Evolutionary conservation across 164 flowering plant species (phyloP).

Genomic region (Saururus chinensis): DNA sequence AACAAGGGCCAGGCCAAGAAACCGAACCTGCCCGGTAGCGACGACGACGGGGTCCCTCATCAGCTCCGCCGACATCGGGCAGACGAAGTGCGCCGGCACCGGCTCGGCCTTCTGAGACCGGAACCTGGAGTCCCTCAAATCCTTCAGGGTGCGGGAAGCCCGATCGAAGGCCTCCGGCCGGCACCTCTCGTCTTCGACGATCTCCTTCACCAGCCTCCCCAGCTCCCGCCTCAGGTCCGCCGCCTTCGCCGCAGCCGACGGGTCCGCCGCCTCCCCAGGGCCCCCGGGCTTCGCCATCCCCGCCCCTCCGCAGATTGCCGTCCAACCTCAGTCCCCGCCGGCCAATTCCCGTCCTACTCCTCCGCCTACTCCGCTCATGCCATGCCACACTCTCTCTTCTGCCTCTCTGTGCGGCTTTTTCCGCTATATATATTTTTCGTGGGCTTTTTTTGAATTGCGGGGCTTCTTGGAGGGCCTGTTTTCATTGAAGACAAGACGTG

Average conservation of each 20-base stretch:
- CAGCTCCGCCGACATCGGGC: slow-evolving; percentile 56
- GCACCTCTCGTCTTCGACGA: slow-evolving; percentile 30
- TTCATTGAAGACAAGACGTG: no score
- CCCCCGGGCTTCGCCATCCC: slow-evolving; percentile 45
- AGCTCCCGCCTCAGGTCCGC: slow-evolving; percentile 42
- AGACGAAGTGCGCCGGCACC: slow-evolving; percentile 40
- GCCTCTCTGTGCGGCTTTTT: no score
- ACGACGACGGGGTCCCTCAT: slow-evolving; percentile 70
- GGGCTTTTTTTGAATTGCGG: no score
- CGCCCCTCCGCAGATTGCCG: not conserved
- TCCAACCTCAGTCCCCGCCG: not conserved
- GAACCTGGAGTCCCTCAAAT: slow-evolving; percentile 36
- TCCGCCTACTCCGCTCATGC: not conserved
- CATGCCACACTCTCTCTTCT: no score
- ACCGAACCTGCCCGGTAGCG: slow-evolving; percentile 64
- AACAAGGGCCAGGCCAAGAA: not conserved
- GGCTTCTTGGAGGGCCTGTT: no score
- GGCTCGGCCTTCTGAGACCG: slow-evolving; percentile 18
- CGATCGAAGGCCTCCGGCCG: slow-evolving; percentile 26
- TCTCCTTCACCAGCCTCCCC: slow-evolving; percentile 32
- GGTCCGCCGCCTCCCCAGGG: slow-evolving; percentile 13
- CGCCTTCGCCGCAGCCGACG: slow-evolving; percentile 12
- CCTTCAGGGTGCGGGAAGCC: slow-evolving; percentile 22
- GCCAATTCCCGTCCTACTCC: not conserved
- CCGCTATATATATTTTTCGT: no score